Conservation (phyloP, 2,329 filamentous ascomycete genomes). For the Aspergillus sp. region DNA sequence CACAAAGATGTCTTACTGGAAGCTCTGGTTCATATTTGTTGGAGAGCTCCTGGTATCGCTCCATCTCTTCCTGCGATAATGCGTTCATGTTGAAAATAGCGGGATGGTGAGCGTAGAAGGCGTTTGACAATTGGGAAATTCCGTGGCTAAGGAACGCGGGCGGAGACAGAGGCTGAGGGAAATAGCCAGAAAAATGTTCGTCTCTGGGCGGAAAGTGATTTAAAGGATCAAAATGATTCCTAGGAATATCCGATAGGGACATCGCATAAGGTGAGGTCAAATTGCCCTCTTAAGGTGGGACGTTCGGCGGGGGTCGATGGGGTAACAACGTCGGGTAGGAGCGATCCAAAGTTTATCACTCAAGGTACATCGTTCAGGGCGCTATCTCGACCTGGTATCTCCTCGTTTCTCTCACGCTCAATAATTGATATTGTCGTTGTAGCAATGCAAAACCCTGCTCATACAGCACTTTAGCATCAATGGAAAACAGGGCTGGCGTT, state of each 20-base stretch:
- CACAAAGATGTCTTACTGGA: constrained; percentile 41
- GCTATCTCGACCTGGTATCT: neutral
- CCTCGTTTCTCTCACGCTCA: neutral
- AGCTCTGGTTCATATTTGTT: constrained; percentile 60
- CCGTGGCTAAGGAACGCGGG: constrained; percentile 22
- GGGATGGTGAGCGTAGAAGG: constrained; percentile 15
- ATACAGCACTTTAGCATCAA: neutral
- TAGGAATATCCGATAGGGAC: constrained; percentile 36
- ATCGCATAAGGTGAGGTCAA: constrained; percentile 29
- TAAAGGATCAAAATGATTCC: constrained; percentile 33
- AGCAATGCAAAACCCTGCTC: neutral
- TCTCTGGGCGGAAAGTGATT: constrained; percentile 31
- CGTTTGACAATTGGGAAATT: constrained; percentile 23
- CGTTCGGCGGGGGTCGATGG: constrained; percentile 12
- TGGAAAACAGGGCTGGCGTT: neutral
- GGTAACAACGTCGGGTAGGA: constrained; percentile 3
- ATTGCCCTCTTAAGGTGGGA: constrained; percentile 8
- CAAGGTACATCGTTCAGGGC: neutral
- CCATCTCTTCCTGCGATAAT: constrained; percentile 54
- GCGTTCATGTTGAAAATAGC: constrained; percentile 36
- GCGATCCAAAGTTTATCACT: neutral
- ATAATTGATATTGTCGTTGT: neutral
- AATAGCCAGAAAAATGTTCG: constrained; percentile 24
- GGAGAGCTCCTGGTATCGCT: constrained; percentile 62
- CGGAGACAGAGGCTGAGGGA: constrained; percentile 23